Evolutionary conservation across 805 yeast genomes (phyloP).

Genomic region (Starmera caribaea): DNA sequence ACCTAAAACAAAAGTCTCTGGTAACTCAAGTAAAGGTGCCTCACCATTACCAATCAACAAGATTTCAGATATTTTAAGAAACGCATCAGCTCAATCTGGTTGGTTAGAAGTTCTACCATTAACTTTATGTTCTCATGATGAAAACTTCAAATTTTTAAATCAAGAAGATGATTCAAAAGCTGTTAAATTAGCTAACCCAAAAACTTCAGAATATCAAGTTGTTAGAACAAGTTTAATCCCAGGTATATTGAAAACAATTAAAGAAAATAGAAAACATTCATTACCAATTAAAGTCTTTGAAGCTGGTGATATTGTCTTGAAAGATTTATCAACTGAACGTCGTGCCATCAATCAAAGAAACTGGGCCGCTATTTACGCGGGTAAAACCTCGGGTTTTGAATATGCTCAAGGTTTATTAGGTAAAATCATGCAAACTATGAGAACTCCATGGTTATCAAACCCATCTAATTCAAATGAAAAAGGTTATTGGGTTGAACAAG

Average conservation of each 20-base stretch:
- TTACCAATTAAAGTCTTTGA: constrained; percentile 94
- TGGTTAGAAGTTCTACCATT: constrained; percentile 95
- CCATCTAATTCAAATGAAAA: constrained; percentile 40
- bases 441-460: constrained; percentile 69
- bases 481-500: constrained; percentile 84
- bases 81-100: constrained; percentile 88
- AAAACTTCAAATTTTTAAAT: constrained; percentile 84
- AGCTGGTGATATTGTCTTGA: constrained; percentile 88
- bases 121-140: constrained; percentile 93
- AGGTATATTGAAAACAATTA: constrained; percentile 88
- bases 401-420: constrained; percentile 89
- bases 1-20: constrained; percentile 66
- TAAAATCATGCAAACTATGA: constrained; percentile 90
- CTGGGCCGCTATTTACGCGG: constrained; percentile 91
- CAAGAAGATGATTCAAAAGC: constrained; percentile 68
- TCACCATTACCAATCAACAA: constrained; percentile 87
- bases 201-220: constrained; percentile 93
- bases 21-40: constrained; percentile 70
- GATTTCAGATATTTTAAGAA: constrained; percentile 81
- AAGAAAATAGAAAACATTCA: constrained; percentile 92
- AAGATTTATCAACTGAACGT: constrained; percentile 72
- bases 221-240: constrained; percentile 93
- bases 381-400: constrained; percentile 94
- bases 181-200: constrained; percentile 91
- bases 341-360: constrained; percentile 87